Conservation (phyloP, 2,329 filamentous ascomycete genomes). For the Aspergillus floridensis region DNA sequence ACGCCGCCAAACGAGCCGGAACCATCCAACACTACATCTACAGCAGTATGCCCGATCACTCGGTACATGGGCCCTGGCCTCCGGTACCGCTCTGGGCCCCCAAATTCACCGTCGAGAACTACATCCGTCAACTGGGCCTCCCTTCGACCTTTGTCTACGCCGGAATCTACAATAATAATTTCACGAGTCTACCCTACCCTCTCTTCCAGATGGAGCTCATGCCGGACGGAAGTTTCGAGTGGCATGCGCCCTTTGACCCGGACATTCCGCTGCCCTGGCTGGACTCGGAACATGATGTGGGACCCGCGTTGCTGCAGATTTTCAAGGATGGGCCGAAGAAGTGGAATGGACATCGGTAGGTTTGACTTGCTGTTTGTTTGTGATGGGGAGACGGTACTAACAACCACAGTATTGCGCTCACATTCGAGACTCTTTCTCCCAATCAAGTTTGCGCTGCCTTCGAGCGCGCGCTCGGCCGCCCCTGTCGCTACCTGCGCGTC, state of each 20-base stretch:
- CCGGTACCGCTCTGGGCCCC: conserved; percentile 85
- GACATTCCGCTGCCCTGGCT: conserved; percentile 89
- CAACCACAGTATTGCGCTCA: conserved; percentile 69
- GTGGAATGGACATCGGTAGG: conserved; percentile 73
- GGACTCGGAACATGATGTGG: conserved; percentile 93
- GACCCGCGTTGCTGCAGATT: conserved; percentile 85
- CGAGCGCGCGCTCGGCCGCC: conserved; percentile 70
- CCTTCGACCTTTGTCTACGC: conserved; percentile 93
- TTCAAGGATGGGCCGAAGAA: conserved; percentile 88
- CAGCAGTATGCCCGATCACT: conserved; percentile 95
- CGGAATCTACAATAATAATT: conserved; percentile 99
- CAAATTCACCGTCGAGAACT: conserved; percentile 91
- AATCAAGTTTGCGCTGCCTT: conserved; percentile 79
- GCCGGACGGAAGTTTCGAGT: conserved; percentile 79
- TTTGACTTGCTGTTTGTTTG: conserved; percentile 9
- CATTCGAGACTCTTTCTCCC: conserved; percentile 85
- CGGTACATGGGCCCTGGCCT: conserved; percentile 77
- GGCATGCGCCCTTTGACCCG: conserved; percentile 91
- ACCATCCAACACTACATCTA: conserved; percentile 87
- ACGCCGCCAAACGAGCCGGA: conserved; percentile 79
- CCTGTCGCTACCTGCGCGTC: conserved; percentile 72
- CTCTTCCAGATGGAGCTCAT: conserved; percentile 93
- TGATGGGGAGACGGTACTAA: conserved; percentile 5
- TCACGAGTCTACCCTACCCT: conserved; percentile 87
- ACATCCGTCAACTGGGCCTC: conserved; percentile 76